phyloP scores from a whole-genome alignment of 2,329 filamentous ascomycete species.

The Calonectria hongkongensis region DNA sequence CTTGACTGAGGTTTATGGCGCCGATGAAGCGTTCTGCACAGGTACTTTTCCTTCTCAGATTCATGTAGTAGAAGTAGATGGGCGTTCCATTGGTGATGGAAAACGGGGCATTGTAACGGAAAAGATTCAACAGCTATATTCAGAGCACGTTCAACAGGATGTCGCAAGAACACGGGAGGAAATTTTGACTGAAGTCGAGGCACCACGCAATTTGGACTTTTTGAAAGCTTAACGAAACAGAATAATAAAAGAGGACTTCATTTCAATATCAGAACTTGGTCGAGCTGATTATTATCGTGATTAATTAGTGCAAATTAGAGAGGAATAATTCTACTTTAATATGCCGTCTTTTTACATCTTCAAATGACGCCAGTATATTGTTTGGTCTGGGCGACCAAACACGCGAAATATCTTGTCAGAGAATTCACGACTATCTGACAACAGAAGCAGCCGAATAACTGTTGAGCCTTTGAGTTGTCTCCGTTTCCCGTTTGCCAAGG shows the following conservation, averaged over 20 bases:
- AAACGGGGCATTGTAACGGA: slow-evolving; percentile 50
- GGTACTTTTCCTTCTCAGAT: slow-evolving; percentile 56
- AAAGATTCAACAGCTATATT: slow-evolving; percentile 51
- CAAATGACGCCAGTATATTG: too few relatives aligned
- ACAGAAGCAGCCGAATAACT: background rate
- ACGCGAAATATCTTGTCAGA: too few relatives aligned
- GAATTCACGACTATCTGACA: background rate
- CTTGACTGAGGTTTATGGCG: slow-evolving; percentile 56
- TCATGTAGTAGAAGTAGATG: slow-evolving; percentile 53
- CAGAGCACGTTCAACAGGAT: slow-evolving; percentile 48
- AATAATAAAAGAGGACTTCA: background rate
- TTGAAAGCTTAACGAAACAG: background rate
- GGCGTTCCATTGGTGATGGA: slow-evolving; percentile 50
- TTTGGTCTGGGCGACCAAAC: too few relatives aligned
- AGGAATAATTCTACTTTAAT: too few relatives aligned
- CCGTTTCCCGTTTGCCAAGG: background rate
- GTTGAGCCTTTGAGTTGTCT: background rate
- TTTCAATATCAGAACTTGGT: too few relatives aligned
- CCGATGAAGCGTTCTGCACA: slow-evolving; percentile 57
- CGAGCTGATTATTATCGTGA: too few relatives aligned
- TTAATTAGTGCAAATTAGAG: too few relatives aligned
- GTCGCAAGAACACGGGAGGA: slow-evolving; percentile 47
- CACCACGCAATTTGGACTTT: slow-evolving; percentile 49
- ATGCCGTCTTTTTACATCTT: too few relatives aligned
- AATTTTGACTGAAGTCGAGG: slow-evolving; percentile 50